Evolutionary conservation across 805 yeast species (phyloP), one percentile per base, ranked within the genome.

Genomic region (Yamadazyma endophytica): DNA sequence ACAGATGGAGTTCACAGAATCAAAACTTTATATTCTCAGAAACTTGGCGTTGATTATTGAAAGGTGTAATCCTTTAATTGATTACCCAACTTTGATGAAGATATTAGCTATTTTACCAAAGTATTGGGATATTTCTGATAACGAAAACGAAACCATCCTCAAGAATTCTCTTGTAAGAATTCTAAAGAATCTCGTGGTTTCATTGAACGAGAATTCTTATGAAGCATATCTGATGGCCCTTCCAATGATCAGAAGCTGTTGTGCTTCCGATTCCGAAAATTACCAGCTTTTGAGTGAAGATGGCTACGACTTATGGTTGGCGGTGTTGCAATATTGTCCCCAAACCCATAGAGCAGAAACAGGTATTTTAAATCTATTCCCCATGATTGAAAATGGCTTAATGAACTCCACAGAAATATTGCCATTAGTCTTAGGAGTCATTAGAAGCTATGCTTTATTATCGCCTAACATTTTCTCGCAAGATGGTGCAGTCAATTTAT

Each of bases 231-330:
- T 67, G 3, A 73, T 82, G 18, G 69, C 82, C 1, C 45, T 85
- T 9, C 92, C 95, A 1, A 58, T 86, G 36, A 67, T 88, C 16
- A 58, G 62, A 9, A 73, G 82, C 28, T 80, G 92, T 46, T 77
- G 84, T 42, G 70, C 79, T 1, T 61, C 48, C 13, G 32, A 44
- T 11, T 48, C 61, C 1, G 61, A 53, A 17, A 35, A 43, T 21
- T 61, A 64, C 13, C 73, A 87, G 1, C 61, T 84, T 32, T 54
- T 89, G 7, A 70, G 81, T 13, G 97, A 89, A 50, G 97, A 89
- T 58, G 96, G 94, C 0, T 77, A 75, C 49, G 95, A 86, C 35
- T 62, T 89, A 24, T 87, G 96, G 95, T 63, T 73, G n/a, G 66
- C 80, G 1, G 52, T 83, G 2, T 51, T 87, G 31, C 83, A 76